Conservation (phyloP, 2,329 filamentous ascomycete genomes). For the Chaetomium olivaceum region DNA sequence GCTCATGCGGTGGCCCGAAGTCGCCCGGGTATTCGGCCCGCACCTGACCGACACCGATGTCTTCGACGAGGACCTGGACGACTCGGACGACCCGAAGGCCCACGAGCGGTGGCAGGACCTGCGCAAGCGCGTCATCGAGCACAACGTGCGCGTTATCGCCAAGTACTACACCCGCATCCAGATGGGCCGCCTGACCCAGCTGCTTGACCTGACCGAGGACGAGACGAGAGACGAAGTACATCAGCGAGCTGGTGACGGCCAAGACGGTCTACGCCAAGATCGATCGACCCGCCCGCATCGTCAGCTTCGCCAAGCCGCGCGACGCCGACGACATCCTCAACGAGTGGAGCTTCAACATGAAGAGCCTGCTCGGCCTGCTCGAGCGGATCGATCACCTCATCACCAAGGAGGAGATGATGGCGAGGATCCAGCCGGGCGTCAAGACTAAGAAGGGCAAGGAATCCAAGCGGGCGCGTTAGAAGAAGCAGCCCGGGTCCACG, state of each 20-base stretch:
- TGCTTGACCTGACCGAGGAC: conserved; percentile 88
- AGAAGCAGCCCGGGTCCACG: background rate
- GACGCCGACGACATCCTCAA: conserved; percentile 96
- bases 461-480: conserved; percentile 37
- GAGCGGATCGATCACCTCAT: conserved; percentile 95
- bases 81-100: conserved; percentile 75
- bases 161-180: conserved; percentile 99
- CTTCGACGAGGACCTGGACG: conserved; percentile 68
- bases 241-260: conserved; percentile 91
- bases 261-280: conserved; percentile 99
- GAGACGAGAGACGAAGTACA: conserved; percentile 99
- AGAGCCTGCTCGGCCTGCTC: conserved; percentile 69
- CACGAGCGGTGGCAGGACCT: conserved; percentile 88
- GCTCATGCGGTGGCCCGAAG: conserved; percentile 97
- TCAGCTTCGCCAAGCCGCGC: conserved; percentile 91
- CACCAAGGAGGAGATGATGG: conserved; percentile 99
- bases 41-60: conserved; percentile 89
- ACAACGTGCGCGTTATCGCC: conserved; percentile 95
- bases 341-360: conserved; percentile 94
- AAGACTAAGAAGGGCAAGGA: conserved; percentile 43
- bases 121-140: conserved; percentile 97
- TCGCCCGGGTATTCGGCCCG: conserved; percentile 83
- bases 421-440: conserved; percentile 75
- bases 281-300: conserved; percentile 85
- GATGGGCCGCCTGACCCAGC: conserved; percentile 83